Base-by-base conservation (phyloP, 805 yeast genomes). In the Ogataea pignaliae region DNA sequence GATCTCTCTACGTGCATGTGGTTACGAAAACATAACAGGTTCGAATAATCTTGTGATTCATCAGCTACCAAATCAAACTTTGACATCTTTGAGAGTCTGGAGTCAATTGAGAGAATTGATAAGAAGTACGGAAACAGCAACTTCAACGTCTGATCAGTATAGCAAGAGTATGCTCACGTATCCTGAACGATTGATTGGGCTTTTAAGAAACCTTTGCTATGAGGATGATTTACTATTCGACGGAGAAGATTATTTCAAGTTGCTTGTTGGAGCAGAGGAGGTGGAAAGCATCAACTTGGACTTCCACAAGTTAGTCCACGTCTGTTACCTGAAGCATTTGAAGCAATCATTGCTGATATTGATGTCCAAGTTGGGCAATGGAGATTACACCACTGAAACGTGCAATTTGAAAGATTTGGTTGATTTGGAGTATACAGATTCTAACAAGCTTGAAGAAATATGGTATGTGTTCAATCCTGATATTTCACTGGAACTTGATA, bases 61-160 rank as follows among this genome's bases (percentile, higher is more conserved):
- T 34, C 88, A 83, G 44, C 51, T 88, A 3, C 75, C 88, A 0
- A 75, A 79, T 52, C 88, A 84, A 48, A 63, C 74, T 1, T 52
- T 86, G 36, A 70, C 85, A 1, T 73, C 82, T 13, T 61, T 88
- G 44, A 65, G 93, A 44, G 72, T 61, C 7, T 66, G 69, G 66
- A 53, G 57, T 31, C 69, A 64, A 36, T 51, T 64, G 14, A 53
- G 65, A 40, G 69, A 68, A 58, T 37, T 63, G 35, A 46, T 60
- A 10, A 51, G 60, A 32, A 45, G 56, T 40, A 44, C 60, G 9
- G 58, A 60, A 36, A 48, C 58, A 17, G 38, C 53, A 15, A 46
- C 53, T 1, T 45, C 53, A 3, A 48, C 52, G 6, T 43, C 47
- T 7, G 47, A 32, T 15, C 42, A 43, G 7, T 49, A 47, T 17